Evolutionary conservation across 148 eudicot species (phyloP), one percentile per base, ranked within the genome.

Genomic region (Rhododendron mucronatum): DNA sequence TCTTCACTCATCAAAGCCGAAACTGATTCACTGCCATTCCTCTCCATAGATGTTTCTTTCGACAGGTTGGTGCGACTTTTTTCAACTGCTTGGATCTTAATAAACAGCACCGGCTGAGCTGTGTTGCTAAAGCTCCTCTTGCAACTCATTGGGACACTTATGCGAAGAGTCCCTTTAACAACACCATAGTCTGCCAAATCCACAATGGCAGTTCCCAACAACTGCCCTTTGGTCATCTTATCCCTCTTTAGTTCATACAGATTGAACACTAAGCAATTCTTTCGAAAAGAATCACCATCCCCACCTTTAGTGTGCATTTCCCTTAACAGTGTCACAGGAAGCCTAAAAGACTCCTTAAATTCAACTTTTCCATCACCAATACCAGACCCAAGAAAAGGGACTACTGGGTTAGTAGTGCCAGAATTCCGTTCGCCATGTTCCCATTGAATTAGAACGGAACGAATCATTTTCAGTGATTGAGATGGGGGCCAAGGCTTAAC

Each of bases 401-500:
- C 89, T 80, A 89, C 96, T 21, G 92, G 84, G 77, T 85, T 93
- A 37, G 98, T 95, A 61, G 88, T 89, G 51, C 99, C 98, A 45
- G 95, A 90, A 84, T 53, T 90, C 81, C 88, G 91, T 20, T 93
- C 95, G 20, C 98, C 93, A 51, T 94, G 93, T 86, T 93, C 96
- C 99, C 98, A 97, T 81, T 94, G 96, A 69, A 97, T 89, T 83
- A 94, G 80, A 39, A 93, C 95, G 0, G 98, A 91, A 33, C 96
- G 95, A 16, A 94, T 89, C 18, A 84, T 86, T 85, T 92, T 94
- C 77, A 95, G 75, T n/a, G 95, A 94, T 79, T 94, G 96, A 63
- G 98, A 95, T 37, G 99, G 98, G 18, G 99, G 98, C 99, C 99
- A 97, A 69, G 99, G 99, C 86, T 94, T 97, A 67, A 97, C 94